Percentiles rank a stretch among this genome's conserved stretches.
Evolutionary conservation across 768 basidiomycete genomes (phyloP).

Genomic region (Serendipita indica): DNA sequence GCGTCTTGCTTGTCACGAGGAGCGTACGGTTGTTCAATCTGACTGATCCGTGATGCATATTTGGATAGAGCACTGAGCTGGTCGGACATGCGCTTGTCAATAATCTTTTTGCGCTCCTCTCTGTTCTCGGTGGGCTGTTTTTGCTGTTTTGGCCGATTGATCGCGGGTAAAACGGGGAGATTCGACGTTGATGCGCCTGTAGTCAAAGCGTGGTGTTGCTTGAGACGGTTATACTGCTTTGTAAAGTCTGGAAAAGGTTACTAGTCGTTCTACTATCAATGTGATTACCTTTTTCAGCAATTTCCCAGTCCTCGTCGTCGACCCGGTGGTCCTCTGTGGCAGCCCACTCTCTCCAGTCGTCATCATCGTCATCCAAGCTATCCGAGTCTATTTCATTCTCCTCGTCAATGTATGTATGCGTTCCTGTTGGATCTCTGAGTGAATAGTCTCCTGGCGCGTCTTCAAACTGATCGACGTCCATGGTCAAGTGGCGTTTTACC

Average conservation of each 20-base stretch:
- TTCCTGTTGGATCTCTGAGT: constrained; percentile 27
- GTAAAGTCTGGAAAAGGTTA: constrained; percentile 66
- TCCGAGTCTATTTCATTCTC: constrained; percentile 19
- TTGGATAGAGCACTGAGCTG: constrained; percentile 63
- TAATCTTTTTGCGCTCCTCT: constrained; percentile 14
- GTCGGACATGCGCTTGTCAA: constrained; percentile 42
- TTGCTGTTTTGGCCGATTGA: constrained; percentile 44
- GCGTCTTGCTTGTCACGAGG: neutral
- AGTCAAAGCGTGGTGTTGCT: constrained; percentile 53
- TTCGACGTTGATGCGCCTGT: constrained; percentile 5
- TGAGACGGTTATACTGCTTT: constrained; percentile 90
- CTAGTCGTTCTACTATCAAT: neutral
- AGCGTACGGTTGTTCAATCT: constrained; percentile 59
- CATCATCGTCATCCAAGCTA: constrained; percentile 26
- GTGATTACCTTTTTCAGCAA: constrained; percentile 58
- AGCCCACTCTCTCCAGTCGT: constrained; percentile 31
- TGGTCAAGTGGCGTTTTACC: too few relatives aligned
- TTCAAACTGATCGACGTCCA: constrained; percentile 26
- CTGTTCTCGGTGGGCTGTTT: constrained; percentile 1
- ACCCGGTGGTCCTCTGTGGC: constrained; percentile 44
- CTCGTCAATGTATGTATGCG: constrained; percentile 27
- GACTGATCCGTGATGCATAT: constrained; percentile 57
- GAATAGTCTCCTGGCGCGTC: constrained; percentile 34
- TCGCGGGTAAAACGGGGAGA: constrained; percentile 44
- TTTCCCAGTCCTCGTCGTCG: constrained; percentile 83